A percentile compares a stretch with the other conserved stretches of the same genome.
These are phyloP conservation scores for Quercus bicolor DNA, from an alignment of 306 rosid species.

Conservation along the genomic window DNA sequence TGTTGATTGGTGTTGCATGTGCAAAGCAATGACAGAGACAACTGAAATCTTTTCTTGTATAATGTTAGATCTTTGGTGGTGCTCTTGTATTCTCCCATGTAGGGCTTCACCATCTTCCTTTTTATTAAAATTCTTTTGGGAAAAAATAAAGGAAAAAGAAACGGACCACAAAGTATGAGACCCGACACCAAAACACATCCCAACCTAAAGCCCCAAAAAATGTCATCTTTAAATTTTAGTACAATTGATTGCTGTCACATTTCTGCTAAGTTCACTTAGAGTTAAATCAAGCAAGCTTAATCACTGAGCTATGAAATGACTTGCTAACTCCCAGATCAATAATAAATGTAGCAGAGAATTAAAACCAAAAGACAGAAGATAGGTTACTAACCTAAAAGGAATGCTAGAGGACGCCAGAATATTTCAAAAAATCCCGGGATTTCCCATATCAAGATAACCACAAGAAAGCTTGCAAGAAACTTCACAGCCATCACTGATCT, in stretches of 20 bases:
- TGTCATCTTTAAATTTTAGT: background rate
- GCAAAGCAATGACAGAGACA: too few species aligned
- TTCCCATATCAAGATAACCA: slow-evolving; percentile 93
- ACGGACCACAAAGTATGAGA: background rate
- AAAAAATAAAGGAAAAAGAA: background rate
- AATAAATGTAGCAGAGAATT: slow-evolving; percentile 3
- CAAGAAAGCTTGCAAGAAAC: slow-evolving; percentile 84
- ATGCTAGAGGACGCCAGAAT: slow-evolving; percentile 72
- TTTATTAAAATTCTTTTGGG: too few species aligned
- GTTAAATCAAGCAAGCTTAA: slow-evolving; percentile 11
- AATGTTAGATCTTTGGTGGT: too few species aligned
- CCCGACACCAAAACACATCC: background rate
- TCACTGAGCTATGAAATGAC: slow-evolving; percentile 11
- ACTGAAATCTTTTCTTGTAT: too few species aligned
- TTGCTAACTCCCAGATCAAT: slow-evolving; percentile 8
- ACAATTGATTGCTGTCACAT: background rate
- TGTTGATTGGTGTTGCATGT: too few species aligned
- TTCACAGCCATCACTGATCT: slow-evolving; percentile 76
- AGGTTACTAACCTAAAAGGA: slow-evolving; percentile 67
- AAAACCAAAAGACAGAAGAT: slow-evolving; percentile 14
- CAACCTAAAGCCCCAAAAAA: slow-evolving; percentile 15
- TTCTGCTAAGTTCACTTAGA: slow-evolving; percentile 5
- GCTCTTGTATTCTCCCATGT: too few species aligned
- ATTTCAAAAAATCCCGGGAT: slow-evolving; percentile 87
- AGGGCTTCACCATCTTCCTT: too few species aligned